These are phyloP conservation scores for Fusarium concolor DNA, from an alignment of 2,329 filamentous ascomycete species.

Conservation along the genomic window DNA sequence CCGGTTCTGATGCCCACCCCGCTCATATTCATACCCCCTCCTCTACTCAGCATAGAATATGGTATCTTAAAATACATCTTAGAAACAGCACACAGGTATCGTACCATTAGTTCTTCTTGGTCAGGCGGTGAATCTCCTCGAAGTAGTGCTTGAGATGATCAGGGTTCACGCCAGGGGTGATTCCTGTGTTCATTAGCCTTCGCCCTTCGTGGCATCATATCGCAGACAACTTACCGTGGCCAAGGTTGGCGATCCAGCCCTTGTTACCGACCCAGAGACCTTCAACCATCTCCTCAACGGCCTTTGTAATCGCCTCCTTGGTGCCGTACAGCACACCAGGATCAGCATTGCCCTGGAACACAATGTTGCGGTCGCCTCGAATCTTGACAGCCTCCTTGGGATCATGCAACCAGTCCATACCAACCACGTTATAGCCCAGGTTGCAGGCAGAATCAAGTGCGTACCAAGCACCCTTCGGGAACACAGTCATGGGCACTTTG, in stretches of 20 bases:
- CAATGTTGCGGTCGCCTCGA: conserved; percentile 78
- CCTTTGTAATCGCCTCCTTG: conserved; percentile 80
- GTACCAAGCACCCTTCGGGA: conserved; percentile 98
- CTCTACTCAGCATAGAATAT: not conserved
- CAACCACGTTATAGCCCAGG: conserved; percentile 92
- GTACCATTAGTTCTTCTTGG: conserved; percentile 56
- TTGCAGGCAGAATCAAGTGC: conserved; percentile 88
- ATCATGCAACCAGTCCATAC: conserved; percentile 94
- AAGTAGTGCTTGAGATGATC: conserved; percentile 95
- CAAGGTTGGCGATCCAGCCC: conserved; percentile 97
- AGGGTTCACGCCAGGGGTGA: conserved; percentile 94
- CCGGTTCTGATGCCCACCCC: conserved; percentile 6
- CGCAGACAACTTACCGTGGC: conserved; percentile 76
- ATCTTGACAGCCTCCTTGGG: conserved; percentile 85
- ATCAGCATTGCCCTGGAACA: conserved; percentile 95
- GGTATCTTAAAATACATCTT: conserved; percentile 9
- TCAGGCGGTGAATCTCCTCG: conserved; percentile 84
- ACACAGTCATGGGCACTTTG: conserved; percentile 94
- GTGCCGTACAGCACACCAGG: conserved; percentile 92
- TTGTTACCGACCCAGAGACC: conserved; percentile 85
- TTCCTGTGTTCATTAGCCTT: conserved; percentile 65
- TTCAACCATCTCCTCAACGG: conserved; percentile 86
- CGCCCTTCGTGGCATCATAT: not conserved
- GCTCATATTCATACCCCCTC: not conserved
- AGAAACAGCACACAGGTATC: not conserved